Evolutionary conservation across 1,139 yeast species (phyloP), one percentile per base, ranked within the genome.

Genomic region (Suhomyces choctaworum): DNA sequence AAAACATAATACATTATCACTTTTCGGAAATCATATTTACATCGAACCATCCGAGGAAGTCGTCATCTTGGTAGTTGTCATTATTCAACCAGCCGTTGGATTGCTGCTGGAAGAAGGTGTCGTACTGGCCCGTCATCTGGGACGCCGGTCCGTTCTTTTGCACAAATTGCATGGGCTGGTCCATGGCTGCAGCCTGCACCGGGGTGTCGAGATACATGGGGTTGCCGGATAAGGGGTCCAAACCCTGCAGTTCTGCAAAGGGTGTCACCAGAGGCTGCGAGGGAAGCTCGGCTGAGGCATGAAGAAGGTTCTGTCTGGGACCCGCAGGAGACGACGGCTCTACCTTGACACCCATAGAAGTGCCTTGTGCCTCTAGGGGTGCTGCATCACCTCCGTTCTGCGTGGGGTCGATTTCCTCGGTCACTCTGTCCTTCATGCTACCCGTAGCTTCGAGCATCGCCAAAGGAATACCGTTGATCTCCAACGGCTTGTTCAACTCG

Each of bases 21-120:
- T 41, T 48, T 39, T 58, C 62, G 16, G 63, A 56, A 36, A 64
- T 56, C 61, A 68, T 60, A 45, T 66, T 70, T 70, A 65, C 80
- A 54, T 89, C 96, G 66, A 89, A 84, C 96, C 96, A 90, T n/a
- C 97, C 97, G 34, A 90, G 66, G 54, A 90, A 83, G 55, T 89
- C 97, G 55, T 89, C 97, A 39, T 70, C 75, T 39, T 64, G 66
- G 40, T 78, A 78, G 36, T 78, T 82, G 48, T 85, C 87, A 62
- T 81, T 80, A 48, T 67, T 66, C 28, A 69, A 52, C 96, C 96
- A 87, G 21, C 88, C 90, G 32, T 80, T 78, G 15, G 89, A 82
- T 51, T 87, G 96, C 60, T 83, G 89, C 54, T 82, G 87, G 69
- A 85, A 74, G 58, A 82, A 75, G 20, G 63, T 66, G 48, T 76